Percentiles rank a stretch among this genome's conserved stretches.
phyloP scores from a whole-genome alignment of 352 stramenopile genomes.

The Globisporangium nodosum region DNA sequence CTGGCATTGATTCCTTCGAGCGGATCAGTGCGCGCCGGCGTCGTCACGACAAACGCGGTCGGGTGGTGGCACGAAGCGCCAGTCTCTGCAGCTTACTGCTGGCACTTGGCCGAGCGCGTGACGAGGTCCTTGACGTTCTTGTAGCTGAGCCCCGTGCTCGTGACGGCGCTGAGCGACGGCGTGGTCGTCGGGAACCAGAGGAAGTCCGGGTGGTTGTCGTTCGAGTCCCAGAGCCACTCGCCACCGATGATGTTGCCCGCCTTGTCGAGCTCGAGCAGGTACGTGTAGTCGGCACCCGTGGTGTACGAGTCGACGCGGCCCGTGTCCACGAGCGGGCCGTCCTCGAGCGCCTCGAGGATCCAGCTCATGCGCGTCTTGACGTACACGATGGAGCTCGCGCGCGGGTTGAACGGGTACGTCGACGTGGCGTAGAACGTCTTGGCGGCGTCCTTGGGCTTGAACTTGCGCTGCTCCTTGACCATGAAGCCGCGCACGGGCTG shows the following conservation, averaged over 20 bases:
- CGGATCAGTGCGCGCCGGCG: no score
- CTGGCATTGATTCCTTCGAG: neutral
- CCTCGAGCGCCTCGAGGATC: slow-evolving; percentile 18
- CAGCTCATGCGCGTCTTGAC: slow-evolving; percentile 36
- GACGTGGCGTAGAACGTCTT: slow-evolving; percentile 34
- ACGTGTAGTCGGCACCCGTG: slow-evolving; percentile 6
- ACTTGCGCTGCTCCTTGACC: slow-evolving; percentile 21
- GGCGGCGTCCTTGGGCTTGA: slow-evolving; percentile 23
- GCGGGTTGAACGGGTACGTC: slow-evolving; percentile 47
- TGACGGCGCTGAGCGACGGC: slow-evolving; percentile 3
- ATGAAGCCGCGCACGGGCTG: slow-evolving; percentile 45
- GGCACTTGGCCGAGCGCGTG: slow-evolving; percentile 8
- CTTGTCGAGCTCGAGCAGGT: slow-evolving; percentile 15
- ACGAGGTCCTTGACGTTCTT: slow-evolving; percentile 12
- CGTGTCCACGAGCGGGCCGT: slow-evolving; percentile 9
- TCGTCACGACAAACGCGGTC: neutral
- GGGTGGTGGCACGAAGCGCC: no score
- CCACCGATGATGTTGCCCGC: slow-evolving; percentile 10
- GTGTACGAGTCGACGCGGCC: slow-evolving; percentile 9
- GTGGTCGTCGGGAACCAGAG: slow-evolving; percentile 10
- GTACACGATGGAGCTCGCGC: slow-evolving; percentile 11
- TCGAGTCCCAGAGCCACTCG: slow-evolving; percentile 14
- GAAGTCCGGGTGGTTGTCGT: slow-evolving; percentile 11
- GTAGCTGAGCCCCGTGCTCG: slow-evolving; percentile 11
- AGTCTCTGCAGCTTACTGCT: neutral